These are phyloP conservation scores for Fusarium tjaetaba DNA, from an alignment of 2,329 filamentous ascomycete genomes.

Conservation along the genomic window DNA sequence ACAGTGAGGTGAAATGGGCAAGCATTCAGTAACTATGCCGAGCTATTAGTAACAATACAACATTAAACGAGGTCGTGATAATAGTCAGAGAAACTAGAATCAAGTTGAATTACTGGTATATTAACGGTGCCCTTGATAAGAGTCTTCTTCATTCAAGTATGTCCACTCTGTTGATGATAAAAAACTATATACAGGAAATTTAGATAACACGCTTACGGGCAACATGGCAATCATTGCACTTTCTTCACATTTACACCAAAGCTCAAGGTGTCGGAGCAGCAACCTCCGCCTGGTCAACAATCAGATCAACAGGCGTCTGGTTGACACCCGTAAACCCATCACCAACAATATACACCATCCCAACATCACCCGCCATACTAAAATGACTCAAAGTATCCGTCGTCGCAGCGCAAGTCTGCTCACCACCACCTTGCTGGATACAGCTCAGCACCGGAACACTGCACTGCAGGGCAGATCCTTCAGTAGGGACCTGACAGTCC, in stretches of 20 bases:
- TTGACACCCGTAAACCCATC: neutral
- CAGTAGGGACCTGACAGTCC: neutral
- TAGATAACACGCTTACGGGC: no score
- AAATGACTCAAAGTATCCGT: neutral
- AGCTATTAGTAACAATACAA: no score
- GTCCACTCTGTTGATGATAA: no score
- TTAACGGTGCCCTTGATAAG: no score
- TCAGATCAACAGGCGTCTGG: neutral
- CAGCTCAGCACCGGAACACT: neutral
- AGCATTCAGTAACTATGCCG: no score
- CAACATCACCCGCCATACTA: neutral
- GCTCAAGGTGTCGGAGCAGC: neutral
- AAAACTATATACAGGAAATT: no score
- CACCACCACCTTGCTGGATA: neutral
- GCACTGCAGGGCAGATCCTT: neutral
- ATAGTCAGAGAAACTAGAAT: no score
- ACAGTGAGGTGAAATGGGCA: accelerated
- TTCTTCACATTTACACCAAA: neutral
- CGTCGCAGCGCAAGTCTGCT: neutral
- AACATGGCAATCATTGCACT: no score
- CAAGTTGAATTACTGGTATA: no score
- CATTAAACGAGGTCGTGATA: no score
- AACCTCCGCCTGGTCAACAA: neutral
- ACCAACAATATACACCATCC: neutral
- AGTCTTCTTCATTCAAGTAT: no score